Percentiles rank a stretch among this genome's conserved stretches.
phyloP scores from a whole-genome alignment of 768 basidiomycete genomes.

The Agaricus sinodeliciosus region DNA sequence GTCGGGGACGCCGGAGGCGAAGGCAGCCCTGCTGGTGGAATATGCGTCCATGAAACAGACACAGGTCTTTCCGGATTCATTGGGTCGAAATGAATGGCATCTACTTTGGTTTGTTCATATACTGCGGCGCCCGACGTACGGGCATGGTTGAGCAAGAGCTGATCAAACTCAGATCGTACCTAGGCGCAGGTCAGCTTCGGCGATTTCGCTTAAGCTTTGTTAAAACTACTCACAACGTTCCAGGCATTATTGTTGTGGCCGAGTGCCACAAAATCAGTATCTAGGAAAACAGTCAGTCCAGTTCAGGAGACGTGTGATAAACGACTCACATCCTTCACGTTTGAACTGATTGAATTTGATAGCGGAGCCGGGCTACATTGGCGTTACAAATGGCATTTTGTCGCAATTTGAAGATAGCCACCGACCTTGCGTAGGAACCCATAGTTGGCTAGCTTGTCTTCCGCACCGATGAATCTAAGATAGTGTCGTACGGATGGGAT shows the following conservation, averaged over 20 bases:
- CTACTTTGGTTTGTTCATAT: constrained; percentile 49
- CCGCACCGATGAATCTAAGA: constrained; percentile 51
- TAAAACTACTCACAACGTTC: constrained; percentile 46
- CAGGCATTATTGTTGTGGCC: constrained; percentile 49
- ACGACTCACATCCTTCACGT: constrained; percentile 52
- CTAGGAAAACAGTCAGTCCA: constrained; percentile 21
- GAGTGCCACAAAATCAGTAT: constrained; percentile 54
- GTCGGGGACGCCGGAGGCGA: constrained; percentile 37
- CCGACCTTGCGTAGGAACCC: constrained; percentile 48
- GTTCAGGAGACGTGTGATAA: not conserved
- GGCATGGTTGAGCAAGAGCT: constrained; percentile 50
- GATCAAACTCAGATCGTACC: constrained; percentile 59
- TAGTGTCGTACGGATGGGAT: constrained; percentile 58
- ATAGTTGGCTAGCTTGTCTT: constrained; percentile 39
- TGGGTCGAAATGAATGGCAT: constrained; percentile 36
- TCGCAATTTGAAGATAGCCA: not conserved
- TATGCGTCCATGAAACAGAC: constrained; percentile 49
- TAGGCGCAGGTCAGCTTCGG: constrained; percentile 14
- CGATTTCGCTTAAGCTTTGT: not conserved
- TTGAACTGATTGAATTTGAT: constrained; percentile 61
- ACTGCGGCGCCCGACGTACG: constrained; percentile 44
- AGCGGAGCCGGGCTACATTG: constrained; percentile 47
- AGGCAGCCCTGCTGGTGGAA: constrained; percentile 30
- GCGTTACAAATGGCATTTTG: not conserved
- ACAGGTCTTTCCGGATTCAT: constrained; percentile 35